These are phyloP conservation scores for Fusarium sp. DNA, from an alignment of 2,329 filamentous ascomycete species.

Conservation along the genomic window DNA sequence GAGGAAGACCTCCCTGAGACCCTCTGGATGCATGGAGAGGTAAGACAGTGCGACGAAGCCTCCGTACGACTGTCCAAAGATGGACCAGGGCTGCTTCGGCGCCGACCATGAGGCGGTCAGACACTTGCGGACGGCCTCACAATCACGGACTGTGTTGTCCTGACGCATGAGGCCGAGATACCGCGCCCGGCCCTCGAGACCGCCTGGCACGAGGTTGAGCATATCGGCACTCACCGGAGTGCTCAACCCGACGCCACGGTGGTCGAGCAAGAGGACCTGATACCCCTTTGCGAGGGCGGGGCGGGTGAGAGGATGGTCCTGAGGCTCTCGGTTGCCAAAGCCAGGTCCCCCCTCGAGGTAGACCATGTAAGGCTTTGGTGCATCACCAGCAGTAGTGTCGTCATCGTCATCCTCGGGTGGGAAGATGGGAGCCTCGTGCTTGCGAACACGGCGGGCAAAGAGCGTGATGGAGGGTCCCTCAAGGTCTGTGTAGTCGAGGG, in stretches of 20 bases:
- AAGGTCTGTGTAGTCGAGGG: slow-evolving; percentile 79
- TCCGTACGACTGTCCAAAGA: slow-evolving; percentile 92
- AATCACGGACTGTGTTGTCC: slow-evolving; percentile 90
- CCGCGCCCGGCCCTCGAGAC: slow-evolving; percentile 76
- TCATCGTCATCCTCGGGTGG: slow-evolving; percentile 50
- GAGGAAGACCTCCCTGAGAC: slow-evolving; percentile 84
- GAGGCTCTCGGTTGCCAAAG: slow-evolving; percentile 79
- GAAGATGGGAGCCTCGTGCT: slow-evolving; percentile 71
- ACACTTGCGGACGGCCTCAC: slow-evolving; percentile 83
- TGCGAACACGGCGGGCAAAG: slow-evolving; percentile 81
- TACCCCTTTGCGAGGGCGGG: slow-evolving; percentile 83
- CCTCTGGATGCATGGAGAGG: slow-evolving; percentile 82
- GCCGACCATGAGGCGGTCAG: slow-evolving; percentile 77
- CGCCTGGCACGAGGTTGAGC: slow-evolving; percentile 67
- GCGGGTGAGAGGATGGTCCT: slow-evolving; percentile 78
- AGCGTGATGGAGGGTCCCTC: slow-evolving; percentile 73
- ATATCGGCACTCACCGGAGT: slow-evolving; percentile 81
- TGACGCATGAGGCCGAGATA: slow-evolving; percentile 89
- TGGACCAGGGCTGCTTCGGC: slow-evolving; percentile 82
- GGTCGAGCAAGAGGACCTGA: slow-evolving; percentile 88
- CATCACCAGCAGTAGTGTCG: slow-evolving; percentile 15
- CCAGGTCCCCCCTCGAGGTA: slow-evolving; percentile 91
- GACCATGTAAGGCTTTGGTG: slow-evolving; percentile 69
- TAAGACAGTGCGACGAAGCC: slow-evolving; percentile 89
- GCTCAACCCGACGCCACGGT: slow-evolving; percentile 88